Conservation (phyloP, 2,329 filamentous ascomycete genomes). For the Trichoderma breve region DNA sequence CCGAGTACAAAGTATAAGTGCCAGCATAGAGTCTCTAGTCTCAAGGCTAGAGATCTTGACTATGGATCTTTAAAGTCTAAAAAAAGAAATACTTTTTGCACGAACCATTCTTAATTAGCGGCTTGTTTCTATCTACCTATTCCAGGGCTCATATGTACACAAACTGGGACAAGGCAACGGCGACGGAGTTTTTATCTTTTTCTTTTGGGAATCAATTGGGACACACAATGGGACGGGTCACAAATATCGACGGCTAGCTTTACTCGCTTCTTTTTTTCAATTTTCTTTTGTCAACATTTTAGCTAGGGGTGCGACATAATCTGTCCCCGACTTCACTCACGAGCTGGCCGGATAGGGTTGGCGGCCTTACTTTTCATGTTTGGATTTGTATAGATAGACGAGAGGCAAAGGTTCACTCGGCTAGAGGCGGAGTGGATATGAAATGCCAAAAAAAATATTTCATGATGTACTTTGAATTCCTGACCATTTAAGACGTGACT, state of each 20-base stretch:
- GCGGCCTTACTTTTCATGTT: background rate
- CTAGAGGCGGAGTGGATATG: background rate
- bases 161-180: slow-evolving; percentile 12
- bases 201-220: background rate
- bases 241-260: background rate
- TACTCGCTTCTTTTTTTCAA: background rate
- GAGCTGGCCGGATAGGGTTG: background rate
- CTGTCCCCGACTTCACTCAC: background rate
- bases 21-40: slow-evolving; percentile 35
- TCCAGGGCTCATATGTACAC: slow-evolving; percentile 7
- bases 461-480: background rate
- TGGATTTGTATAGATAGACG: slow-evolving; percentile 20
- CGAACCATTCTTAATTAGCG: background rate
- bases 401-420: slow-evolving; percentile 7
- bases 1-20: slow-evolving; percentile 50
- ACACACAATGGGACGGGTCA: slow-evolving; percentile 4
- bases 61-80: slow-evolving; percentile 31
- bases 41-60: slow-evolving; percentile 41
- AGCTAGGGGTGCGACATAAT: background rate
- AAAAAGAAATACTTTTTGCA: background rate
- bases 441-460: background rate
- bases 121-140: background rate
- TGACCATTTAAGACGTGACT: background rate
- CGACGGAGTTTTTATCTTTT: slow-evolving; percentile 9
- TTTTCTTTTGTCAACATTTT: slow-evolving; percentile 3